Percentiles rank a stretch among this genome's conserved stretches.
Conservation (phyloP, 805 yeast species). For the Teunomyces panamensis region DNA sequence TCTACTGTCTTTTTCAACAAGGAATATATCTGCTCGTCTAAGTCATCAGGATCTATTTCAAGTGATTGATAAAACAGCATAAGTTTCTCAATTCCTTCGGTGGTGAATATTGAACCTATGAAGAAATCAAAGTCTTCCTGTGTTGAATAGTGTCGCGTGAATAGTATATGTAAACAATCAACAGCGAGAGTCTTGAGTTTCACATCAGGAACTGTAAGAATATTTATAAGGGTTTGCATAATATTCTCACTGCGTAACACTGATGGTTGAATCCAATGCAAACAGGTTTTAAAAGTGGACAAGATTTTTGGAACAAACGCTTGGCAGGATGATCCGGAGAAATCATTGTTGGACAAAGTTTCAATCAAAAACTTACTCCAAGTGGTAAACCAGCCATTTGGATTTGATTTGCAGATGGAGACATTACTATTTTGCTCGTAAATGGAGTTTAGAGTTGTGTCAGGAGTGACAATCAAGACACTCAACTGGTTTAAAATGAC, state of each 20-base stretch:
- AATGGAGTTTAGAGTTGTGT: conserved; percentile 54
- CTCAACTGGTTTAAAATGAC: conserved; percentile 77
- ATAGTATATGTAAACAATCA: conserved; percentile 85
- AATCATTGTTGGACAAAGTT: conserved; percentile 28
- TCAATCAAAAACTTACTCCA: conserved; percentile 53
- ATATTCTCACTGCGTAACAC: conserved; percentile 67
- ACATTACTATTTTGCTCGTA: conserved; percentile 67
- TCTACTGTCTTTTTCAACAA: conserved; percentile 88
- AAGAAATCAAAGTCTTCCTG: conserved; percentile 71
- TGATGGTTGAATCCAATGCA: conserved; percentile 86
- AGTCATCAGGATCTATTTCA: conserved; percentile 61
- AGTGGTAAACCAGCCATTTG: conserved; percentile 81
- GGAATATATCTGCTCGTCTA: conserved; percentile 78
- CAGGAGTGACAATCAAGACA: conserved; percentile 78
- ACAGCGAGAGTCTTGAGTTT: conserved; percentile 78
- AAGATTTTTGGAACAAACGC: conserved; percentile 63
- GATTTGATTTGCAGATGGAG: conserved; percentile 60
- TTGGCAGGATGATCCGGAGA: conserved; percentile 25
- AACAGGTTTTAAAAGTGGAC: conserved; percentile 82
- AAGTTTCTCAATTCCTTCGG: conserved; percentile 71
- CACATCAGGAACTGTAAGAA: conserved; percentile 58
- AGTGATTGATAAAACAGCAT: conserved; percentile 60
- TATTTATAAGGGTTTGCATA: conserved; percentile 57
- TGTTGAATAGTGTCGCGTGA: conserved; percentile 70
- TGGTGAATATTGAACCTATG: conserved; percentile 72